Percentiles rank a stretch among this genome's conserved stretches.
Evolutionary conservation across 495 filamentous ascomycete species (phyloP).

Genomic region (Xylaria telfairii): DNA sequence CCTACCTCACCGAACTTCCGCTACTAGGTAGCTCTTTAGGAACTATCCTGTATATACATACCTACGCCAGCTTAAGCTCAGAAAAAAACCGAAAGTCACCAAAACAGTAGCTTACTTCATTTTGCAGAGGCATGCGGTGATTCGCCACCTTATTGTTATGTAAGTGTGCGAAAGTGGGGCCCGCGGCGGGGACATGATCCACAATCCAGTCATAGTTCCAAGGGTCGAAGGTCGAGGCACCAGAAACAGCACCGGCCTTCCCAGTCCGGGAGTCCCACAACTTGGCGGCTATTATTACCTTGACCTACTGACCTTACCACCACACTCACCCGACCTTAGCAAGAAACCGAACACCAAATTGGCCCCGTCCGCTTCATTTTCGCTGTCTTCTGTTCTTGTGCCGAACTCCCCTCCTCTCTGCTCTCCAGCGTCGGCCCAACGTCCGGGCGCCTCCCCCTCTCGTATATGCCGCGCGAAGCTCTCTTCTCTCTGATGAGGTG

Average conservation of each 20-base stretch:
- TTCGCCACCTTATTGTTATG: not conserved
- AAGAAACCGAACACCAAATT: conserved; percentile 22
- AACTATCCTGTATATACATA: no score
- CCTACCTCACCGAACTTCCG: not conserved
- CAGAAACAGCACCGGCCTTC: conserved; percentile 25
- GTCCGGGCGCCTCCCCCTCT: not conserved
- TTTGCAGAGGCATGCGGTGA: not conserved
- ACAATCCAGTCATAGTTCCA: not conserved
- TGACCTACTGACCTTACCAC: not conserved
- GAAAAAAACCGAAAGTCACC: not conserved
- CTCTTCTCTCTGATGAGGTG: not conserved
- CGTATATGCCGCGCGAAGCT: conserved; percentile 9
- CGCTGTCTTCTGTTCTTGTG: not conserved
- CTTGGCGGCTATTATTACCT: conserved; percentile 25
- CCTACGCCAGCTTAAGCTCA: no score
- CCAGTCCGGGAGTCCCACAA: conserved; percentile 28
- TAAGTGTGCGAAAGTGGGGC: conserved; percentile 8
- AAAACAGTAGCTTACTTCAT: not conserved
- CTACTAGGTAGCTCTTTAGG: not conserved
- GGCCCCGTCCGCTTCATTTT: conserved; percentile 14
- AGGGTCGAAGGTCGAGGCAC: conserved; percentile 4
- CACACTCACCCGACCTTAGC: conserved; percentile 24
- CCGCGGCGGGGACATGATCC: not conserved
- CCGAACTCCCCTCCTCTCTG: conserved; percentile 1
- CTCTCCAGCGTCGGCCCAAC: not conserved